Evolutionary conservation across 1,139 yeast genomes (phyloP), one percentile per base, ranked within the genome.

Genomic region (Petasospora rhodanensis): DNA sequence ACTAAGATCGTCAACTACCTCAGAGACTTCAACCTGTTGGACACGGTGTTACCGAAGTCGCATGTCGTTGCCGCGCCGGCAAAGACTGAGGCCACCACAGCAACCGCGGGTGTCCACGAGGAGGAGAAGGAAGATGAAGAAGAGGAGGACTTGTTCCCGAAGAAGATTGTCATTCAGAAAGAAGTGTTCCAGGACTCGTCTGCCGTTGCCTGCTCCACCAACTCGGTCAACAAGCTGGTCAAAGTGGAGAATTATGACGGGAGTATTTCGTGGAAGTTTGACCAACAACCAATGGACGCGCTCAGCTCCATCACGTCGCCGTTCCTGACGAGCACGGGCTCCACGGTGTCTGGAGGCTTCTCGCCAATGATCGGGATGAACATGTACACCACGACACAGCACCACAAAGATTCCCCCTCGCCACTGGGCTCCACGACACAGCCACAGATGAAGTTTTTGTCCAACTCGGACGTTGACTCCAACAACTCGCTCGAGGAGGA

Each of bases 251-350:
- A 73, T 46, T 58, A 56, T 10, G 61, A 65, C 24, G 83, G 83
- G 4, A 76, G 73, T 44, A 63, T 76, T 13, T 78, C 73, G 40
- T 76, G 80, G 76, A 67, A 68, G 8, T 63, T 75, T 38, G 62
- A 74, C 12, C 76, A 37, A 11, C 26, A 26, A 16, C 28, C 16
- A 23, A 7, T 16, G 18, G 11, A 15, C 72, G 14, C 75, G 36
- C 29, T 43, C 28, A 31, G 40, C 16, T 19, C n/a, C n/a, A 24
- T 35, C 13, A 44, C 43, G 4, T 40, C 49, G 1, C 49, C 51
- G 22, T 45, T 45, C 30, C 31, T 43, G 21, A 40, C 47, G 14
- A 40, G 44, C 18, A 17, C 40, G 4, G 42, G 44, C 2, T 40
- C 45, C 8, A 36, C 45, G 2, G 36, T 27, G 8, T 35, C 43